Conservation (phyloP, 2,329 filamentous ascomycete genomes). For the Immersiporthe knoxdaviesiana region DNA sequence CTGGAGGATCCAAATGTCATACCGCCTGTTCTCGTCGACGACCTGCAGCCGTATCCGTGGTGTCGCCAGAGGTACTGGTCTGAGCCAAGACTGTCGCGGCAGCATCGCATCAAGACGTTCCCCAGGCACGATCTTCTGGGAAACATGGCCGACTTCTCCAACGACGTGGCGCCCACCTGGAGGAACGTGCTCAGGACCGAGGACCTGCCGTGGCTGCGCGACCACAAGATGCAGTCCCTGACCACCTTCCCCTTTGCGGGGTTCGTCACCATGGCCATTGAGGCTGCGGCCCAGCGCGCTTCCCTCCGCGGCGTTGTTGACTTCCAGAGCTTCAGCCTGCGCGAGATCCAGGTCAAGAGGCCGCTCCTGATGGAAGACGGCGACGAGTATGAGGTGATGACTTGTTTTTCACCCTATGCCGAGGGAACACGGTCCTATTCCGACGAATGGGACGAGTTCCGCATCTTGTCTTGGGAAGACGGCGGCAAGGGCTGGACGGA, state of each 20-base stretch:
- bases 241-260: conserved; percentile 51
- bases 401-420: conserved; percentile 32
- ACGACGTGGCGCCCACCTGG: conserved; percentile 40
- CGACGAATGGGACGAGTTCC: conserved; percentile 37
- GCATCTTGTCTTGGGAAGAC: conserved; percentile 37
- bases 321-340: conserved; percentile 34
- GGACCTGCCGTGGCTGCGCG: conserved; percentile 17
- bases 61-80: conserved; percentile 48
- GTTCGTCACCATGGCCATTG: conserved; percentile 45
- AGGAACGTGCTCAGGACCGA: conserved; percentile 39
- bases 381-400: conserved; percentile 36
- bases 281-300: conserved; percentile 37
- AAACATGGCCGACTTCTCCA: conserved; percentile 37
- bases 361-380: conserved; percentile 38
- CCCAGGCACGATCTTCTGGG: conserved; percentile 46
- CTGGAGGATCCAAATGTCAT: conserved; percentile 6
- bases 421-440: conserved; percentile 31
- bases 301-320: conserved; percentile 28
- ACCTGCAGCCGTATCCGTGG: conserved; percentile 51
- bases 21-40: conserved; percentile 25
- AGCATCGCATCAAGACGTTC: conserved; percentile 40
- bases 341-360: conserved; percentile 36
- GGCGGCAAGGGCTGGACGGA: conserved; percentile 36
- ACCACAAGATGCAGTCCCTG: conserved; percentile 18
- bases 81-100: conserved; percentile 40